A percentile compares a stretch with the other conserved stretches of the same genome.
These are phyloP conservation scores for Penicillium sp. DNA, from an alignment of 2,329 filamentous ascomycete species.

Conservation along the genomic window DNA sequence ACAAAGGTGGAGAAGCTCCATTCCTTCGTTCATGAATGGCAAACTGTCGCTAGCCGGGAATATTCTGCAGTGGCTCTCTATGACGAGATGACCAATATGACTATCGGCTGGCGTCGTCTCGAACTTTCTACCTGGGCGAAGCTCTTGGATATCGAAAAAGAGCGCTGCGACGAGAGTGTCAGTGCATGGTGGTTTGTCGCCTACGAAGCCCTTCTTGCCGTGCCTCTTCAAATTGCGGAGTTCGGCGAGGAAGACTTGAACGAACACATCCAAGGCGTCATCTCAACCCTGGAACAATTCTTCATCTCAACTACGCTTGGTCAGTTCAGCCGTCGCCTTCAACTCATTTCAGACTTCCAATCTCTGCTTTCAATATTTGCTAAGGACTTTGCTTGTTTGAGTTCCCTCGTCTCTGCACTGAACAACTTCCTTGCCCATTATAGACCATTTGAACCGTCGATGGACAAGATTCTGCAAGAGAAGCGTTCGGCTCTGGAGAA, in stretches of 20 bases:
- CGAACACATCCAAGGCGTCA: constrained; percentile 63
- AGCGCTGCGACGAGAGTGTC: constrained; percentile 72
- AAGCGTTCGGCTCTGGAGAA: constrained; percentile 79
- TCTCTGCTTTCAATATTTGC: constrained; percentile 64
- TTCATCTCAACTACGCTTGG: constrained; percentile 75
- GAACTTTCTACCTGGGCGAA: constrained; percentile 91
- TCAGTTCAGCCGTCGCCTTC: constrained; percentile 71
- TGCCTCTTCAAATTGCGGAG: constrained; percentile 64
- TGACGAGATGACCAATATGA: constrained; percentile 72
- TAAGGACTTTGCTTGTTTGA: constrained; percentile 58
- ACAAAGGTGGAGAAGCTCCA: constrained; percentile 86
- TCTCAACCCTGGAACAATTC: constrained; percentile 76
- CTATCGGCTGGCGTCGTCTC: constrained; percentile 85
- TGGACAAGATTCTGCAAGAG: constrained; percentile 62
- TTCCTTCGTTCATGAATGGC: constrained; percentile 85
- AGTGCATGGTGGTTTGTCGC: constrained; percentile 95
- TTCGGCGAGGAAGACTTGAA: constrained; percentile 59
- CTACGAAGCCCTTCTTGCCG: constrained; percentile 81
- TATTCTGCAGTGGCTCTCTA: constrained; percentile 69
- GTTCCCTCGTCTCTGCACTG: constrained; percentile 62
- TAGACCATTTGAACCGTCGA: constrained; percentile 64
- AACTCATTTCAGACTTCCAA: constrained; percentile 61
- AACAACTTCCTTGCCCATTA: constrained; percentile 76
- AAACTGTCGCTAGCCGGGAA: constrained; percentile 80
- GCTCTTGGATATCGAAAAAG: constrained; percentile 78